These are phyloP conservation scores for Fagopyrum homotropicum DNA, from an alignment of 148 eudicot species.

Conservation along the genomic window DNA sequence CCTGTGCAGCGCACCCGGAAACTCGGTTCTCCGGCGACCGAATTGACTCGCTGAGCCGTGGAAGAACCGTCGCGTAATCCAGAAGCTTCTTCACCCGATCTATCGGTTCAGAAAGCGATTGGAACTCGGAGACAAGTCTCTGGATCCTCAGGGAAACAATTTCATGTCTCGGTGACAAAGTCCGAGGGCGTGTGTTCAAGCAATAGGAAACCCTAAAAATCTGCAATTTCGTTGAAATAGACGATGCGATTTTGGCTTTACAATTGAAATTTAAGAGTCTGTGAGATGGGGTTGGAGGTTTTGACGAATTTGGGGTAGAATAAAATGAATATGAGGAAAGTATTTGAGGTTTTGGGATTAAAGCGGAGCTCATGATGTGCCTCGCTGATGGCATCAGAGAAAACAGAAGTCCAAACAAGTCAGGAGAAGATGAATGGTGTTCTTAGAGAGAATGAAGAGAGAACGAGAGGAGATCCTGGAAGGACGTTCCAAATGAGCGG, in stretches of 20 bases:
- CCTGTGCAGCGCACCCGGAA: constrained; percentile 69
- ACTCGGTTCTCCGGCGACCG: constrained; percentile 54
- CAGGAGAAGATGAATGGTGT: background rate
- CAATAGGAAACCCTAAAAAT: constrained; percentile 10
- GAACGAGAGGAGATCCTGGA: background rate
- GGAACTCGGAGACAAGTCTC: constrained; percentile 48
- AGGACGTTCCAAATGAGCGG: background rate
- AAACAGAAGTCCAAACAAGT: background rate
- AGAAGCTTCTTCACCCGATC: constrained; percentile 66
- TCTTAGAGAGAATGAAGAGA: background rate
- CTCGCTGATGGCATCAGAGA: background rate
- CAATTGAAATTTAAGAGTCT: constrained; percentile 9
- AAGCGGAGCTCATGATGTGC: background rate
- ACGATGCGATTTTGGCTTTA: background rate
- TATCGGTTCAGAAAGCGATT: constrained; percentile 47
- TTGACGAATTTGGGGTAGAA: background rate
- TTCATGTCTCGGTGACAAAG: constrained; percentile 10
- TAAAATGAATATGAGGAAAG: too few relatives aligned
- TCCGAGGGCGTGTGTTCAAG: background rate
- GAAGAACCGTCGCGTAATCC: constrained; percentile 41
- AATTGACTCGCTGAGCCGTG: constrained; percentile 38
- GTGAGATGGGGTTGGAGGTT: background rate
- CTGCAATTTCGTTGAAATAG: background rate
- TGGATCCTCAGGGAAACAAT: constrained; percentile 30
- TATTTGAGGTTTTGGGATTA: background rate